Base-by-base conservation (phyloP, 1,284 basidiomycete species). In the Sporisorium reilianum region DNA sequence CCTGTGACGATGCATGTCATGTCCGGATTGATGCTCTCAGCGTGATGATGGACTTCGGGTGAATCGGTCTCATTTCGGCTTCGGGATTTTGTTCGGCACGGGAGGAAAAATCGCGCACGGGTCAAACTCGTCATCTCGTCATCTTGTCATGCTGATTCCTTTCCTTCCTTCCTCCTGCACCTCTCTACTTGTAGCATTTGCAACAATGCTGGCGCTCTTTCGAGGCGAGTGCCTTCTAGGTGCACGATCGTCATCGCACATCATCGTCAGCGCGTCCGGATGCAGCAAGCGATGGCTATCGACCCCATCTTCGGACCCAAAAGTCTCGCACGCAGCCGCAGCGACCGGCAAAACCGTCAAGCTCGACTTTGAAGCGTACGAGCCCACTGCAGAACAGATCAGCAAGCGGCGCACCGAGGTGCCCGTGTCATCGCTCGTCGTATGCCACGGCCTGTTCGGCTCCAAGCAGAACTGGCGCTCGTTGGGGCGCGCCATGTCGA, bases 391-490 rank as follows among this genome's bases (percentile, higher is more conserved):
- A 6, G 53, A 54, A 0, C 58, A 63, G 23, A 38, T 53, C 22
- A 22, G 45, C 2, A 66, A 59, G 22, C 41, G 30, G 1, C 53
- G 64, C 18, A 58, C 51, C 20, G 49, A 45, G 14, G 63, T 64
- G 0, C 67, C 67, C 2, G 51, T 70, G 22, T 41, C 38, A 5
- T 82, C 83, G 11, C 61, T 88, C 5, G 86, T 88, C 25, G 84
- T 88, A 28, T 87, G 86, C 59, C 87, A 88, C 79, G 87, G 87
- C 0, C 79, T 88, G 0, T 87, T 87, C 75, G 92, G 93, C 0
- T 91, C 90, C 57, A 93, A 93, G 81, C 88, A 92, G 56, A 94
- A 93, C 80, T 94, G 91, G 90, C 87, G 88, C 5, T 90, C 90
- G 0, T 85, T 93, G 18, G 88, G 90, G 2, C 91, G 90, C 70